These are phyloP conservation scores for Bacidia rubella DNA, from an alignment of 495 filamentous ascomycete genomes.

Conservation along the genomic window DNA sequence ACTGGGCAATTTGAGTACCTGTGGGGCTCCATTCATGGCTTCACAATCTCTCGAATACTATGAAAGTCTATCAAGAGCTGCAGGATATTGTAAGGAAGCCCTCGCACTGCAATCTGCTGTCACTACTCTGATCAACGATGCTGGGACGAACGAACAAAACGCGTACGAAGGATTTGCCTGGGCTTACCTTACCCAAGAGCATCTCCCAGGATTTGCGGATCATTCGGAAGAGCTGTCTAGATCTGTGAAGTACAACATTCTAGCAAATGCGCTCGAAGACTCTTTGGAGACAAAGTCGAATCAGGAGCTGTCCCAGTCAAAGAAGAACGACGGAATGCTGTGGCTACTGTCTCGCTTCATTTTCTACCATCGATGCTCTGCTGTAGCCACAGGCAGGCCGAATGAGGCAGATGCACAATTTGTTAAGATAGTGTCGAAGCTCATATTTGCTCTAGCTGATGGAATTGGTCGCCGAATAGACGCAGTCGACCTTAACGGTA, in stretches of 20 bases:
- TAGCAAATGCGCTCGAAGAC: constrained; percentile 34
- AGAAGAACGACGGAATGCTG: constrained; percentile 23
- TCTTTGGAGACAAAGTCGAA: constrained; percentile 23
- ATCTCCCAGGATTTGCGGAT: constrained; percentile 30
- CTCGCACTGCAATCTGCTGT: constrained; percentile 24
- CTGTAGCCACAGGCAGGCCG: constrained; percentile 25
- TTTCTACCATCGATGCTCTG: constrained; percentile 46
- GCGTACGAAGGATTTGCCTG: constrained; percentile 44
- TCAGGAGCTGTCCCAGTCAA: constrained; percentile 12
- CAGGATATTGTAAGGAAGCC: constrained; percentile 16
- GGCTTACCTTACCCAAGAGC: constrained; percentile 38
- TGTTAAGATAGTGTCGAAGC: constrained; percentile 47
- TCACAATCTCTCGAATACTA: constrained; percentile 31
- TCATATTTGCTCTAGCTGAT: constrained; percentile 48
- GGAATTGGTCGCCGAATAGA: constrained; percentile 45
- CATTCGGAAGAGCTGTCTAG: constrained; percentile 34
- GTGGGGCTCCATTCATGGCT: constrained; percentile 29
- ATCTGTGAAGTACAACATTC: constrained; percentile 38
- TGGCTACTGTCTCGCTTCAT: constrained; percentile 79
- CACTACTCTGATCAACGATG: constrained; percentile 33
- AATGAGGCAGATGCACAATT: constrained; percentile 39
- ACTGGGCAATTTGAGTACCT: constrained; percentile 26
- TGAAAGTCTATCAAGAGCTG: constrained; percentile 29
- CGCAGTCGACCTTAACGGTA: constrained; percentile 25
- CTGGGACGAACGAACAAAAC: neutral